These are phyloP conservation scores for Bipolaris cookei DNA, from an alignment of 2,329 filamentous ascomycete genomes.

Conservation along the genomic window DNA sequence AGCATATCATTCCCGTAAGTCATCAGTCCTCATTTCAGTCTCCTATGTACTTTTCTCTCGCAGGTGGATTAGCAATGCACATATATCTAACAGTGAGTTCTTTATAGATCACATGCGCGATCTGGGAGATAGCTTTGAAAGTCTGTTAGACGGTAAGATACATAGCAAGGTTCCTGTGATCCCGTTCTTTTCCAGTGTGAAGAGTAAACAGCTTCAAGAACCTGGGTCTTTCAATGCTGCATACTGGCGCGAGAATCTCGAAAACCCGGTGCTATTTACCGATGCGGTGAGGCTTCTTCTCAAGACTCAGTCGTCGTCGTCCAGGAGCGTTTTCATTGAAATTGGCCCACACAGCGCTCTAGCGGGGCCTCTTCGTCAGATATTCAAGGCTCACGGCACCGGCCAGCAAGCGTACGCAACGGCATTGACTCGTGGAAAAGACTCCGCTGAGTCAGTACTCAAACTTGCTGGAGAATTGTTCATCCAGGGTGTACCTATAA, in stretches of 20 bases:
- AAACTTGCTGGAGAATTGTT: background rate
- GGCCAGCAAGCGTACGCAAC: background rate
- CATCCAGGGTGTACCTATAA: background rate
- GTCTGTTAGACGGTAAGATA: background rate
- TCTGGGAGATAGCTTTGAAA: conserved; percentile 14
- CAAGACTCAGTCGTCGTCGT: background rate
- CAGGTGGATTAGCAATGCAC: background rate
- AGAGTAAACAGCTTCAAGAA: background rate
- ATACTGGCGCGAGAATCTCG: conserved; percentile 27
- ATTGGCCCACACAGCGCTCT: conserved; percentile 23
- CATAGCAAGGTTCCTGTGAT: background rate
- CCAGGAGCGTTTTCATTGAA: conserved; percentile 14
- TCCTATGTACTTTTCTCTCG: background rate
- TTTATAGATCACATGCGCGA: conserved; percentile 27
- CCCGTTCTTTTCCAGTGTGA: conserved; percentile 19
- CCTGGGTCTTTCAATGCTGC: conserved; percentile 5
- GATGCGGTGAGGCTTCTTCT: background rate
- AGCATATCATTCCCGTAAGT: conserved; percentile 37
- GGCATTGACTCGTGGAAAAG: background rate
- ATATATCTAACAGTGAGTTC: background rate
- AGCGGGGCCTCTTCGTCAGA: conserved; percentile 21
- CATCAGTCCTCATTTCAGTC: background rate
- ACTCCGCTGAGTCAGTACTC: background rate
- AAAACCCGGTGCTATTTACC: conserved; percentile 16
- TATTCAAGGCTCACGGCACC: background rate